A percentile compares a stretch with the other conserved stretches of the same genome.
phyloP scores from a whole-genome alignment of 306 rosid genomes.

The Cicer pinnatifidum region DNA sequence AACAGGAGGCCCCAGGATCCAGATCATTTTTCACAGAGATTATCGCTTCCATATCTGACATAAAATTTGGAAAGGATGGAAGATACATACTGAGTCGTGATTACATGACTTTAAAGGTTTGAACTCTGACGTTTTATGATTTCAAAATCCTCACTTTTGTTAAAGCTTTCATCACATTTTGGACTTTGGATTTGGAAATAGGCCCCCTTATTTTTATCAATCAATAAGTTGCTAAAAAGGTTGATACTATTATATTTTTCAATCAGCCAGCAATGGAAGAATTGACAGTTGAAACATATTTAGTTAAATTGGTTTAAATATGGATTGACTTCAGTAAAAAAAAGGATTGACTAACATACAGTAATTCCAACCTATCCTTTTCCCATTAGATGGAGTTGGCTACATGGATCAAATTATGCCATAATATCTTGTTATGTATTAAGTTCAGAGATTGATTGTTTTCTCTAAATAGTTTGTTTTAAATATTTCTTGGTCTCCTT shows the following conservation, averaged over 20 bases:
- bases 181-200: constrained; percentile 8
- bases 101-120: constrained; percentile 98
- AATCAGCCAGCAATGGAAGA: constrained; percentile 3
- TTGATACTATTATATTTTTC: constrained; percentile 21
- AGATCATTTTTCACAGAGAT: constrained; percentile 97
- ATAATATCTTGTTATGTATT: background rate
- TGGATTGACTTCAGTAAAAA: background rate
- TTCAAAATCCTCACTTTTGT: constrained; percentile 17
- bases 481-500: background rate
- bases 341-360: background rate
- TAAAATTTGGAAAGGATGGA: constrained; percentile 89
- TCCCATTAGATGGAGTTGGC: background rate
- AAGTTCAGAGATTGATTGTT: background rate
- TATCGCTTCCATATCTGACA: constrained; percentile 97
- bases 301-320: constrained; percentile 5
- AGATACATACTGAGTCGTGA: constrained; percentile 96
- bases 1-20: constrained; percentile 90
- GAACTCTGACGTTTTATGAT: constrained; percentile 23
- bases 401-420: background rate
- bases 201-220: background rate
- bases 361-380: background rate
- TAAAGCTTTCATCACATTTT: constrained; percentile 28
- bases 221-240: background rate
- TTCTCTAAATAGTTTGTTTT: background rate
- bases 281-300: background rate